Conservation (phyloP, 139 green algal genomes). For the Zygnema circumcarinatum region DNA sequence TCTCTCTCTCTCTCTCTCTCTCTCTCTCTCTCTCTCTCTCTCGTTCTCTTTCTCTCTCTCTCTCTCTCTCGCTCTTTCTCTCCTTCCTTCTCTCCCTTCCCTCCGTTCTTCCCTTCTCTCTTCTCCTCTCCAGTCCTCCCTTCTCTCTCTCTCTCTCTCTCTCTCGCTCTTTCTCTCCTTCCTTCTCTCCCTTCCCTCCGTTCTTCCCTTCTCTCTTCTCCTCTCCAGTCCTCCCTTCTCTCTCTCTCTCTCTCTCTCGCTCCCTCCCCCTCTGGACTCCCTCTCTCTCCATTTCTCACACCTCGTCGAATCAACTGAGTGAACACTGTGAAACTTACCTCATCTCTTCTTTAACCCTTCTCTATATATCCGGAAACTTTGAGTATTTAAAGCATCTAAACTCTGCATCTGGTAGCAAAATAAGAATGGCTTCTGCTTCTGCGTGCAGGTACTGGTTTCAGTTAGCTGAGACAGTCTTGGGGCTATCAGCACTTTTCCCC, state of each 20-base stretch:
- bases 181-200: background rate
- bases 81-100: background rate
- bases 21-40: background rate
- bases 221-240: background rate
- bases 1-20: background rate
- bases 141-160: background rate
- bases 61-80: background rate
- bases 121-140: background rate
- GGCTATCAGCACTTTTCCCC: background rate
- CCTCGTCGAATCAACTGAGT: too few species aligned
- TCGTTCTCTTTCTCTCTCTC: background rate
- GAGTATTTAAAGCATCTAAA: background rate
- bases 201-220: constrained; percentile 3
- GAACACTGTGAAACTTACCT: too few species aligned
- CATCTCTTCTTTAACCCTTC: background rate
- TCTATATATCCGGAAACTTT: constrained; percentile 5
- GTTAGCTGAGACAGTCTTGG: background rate
- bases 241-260: constrained; percentile 6
- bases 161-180: background rate
- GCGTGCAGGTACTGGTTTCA: constrained; percentile 58
- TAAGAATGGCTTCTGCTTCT: too few species aligned
- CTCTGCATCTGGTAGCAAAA: background rate
- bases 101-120: background rate
- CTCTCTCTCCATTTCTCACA: constrained; percentile 1
- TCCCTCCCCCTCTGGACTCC: background rate